Base-by-base conservation (phyloP, 2,329 filamentous ascomycete species). In the Pseudovirgaria hyperparasitica region DNA sequence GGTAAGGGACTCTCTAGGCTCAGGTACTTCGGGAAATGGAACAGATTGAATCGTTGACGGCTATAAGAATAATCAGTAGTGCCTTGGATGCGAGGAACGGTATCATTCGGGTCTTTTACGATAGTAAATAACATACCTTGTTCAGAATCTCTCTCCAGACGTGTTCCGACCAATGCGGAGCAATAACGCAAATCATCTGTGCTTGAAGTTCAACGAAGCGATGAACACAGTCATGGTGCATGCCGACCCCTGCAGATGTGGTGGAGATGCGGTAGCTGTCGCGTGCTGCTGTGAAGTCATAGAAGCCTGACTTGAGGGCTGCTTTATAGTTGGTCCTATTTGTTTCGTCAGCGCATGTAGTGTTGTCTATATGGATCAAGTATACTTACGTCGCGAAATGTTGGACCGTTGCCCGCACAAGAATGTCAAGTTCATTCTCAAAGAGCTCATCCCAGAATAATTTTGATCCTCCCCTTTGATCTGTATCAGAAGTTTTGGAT, bases 81-180 rank as follows among this genome's bases (percentile, higher is more conserved):
- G 10, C 15, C 11, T 28, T 23, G 9, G 9, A 8, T 13, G 9
- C 8, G 8, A 9, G 22, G 19, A 8, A n/a, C n/a, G n/a, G n/a
- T 20, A 20, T 20, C 19, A 8, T n/a, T n/a, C n/a, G n/a, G n/a
- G n/a, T n/a, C n/a, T n/a, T n/a, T n/a, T n/a, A n/a, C n/a, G 16
- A 12, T 16, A 19, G 9, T 9, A 18, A 17, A 14, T 12, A 16
- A 23, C 32, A 30, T 33, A 58, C 57, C 48, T 72, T 82, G 47
- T 76, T 70, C 31, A 93, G 70, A 4, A 92, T 71, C 55, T 92
- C 84, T 29, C 77, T 69, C 80, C 82, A 93, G 48, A 93, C 72
- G 55, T 87, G 77, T 52, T 93, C 85, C 24, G 80, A 67, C 76
- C 82, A 93, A 56, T 93, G 86, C 33, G 86, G 85, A 3, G 84